phyloP scores from a whole-genome alignment of 257 asterid genomes.

The Ilex aquifolium region DNA sequence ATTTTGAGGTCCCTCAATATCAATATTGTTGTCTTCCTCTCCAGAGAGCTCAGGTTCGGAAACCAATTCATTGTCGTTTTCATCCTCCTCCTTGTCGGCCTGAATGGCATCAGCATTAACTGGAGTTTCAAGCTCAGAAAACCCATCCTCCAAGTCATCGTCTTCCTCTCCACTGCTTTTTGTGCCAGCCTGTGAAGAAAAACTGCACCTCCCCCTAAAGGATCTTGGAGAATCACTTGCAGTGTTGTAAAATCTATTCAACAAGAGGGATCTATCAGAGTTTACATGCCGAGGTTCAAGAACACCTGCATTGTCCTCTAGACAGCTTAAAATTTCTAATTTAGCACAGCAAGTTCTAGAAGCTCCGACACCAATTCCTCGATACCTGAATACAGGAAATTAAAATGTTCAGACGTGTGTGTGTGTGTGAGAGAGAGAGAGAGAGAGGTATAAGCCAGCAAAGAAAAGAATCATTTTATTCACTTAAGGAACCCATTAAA shows the following conservation, averaged over 20 bases:
- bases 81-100: constrained; percentile 22
- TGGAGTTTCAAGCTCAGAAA: constrained; percentile 45
- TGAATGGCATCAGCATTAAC: constrained; percentile 10
- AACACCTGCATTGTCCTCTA: constrained; percentile 20
- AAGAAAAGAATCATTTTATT: neutral
- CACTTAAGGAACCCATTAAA: neutral
- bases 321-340: constrained; percentile 28
- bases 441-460: neutral
- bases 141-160: constrained; percentile 28
- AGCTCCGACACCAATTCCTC: constrained; percentile 26
- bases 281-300: constrained; percentile 17
- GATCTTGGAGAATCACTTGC: constrained; percentile 21
- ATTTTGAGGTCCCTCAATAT: constrained; percentile 17
- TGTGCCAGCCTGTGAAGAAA: constrained; percentile 51
- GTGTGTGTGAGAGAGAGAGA: constrained; percentile 6
- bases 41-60: constrained; percentile 47
- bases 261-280: constrained; percentile 18
- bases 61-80: constrained; percentile 26
- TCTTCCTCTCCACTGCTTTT: constrained; percentile 43
- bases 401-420: neutral
- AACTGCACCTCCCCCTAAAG: constrained; percentile 20
- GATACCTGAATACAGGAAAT: constrained; percentile 37
- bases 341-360: constrained; percentile 23
- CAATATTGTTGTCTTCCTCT: constrained; percentile 27
- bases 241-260: constrained; percentile 28